phyloP scores from a whole-genome alignment of 1,284 basidiomycete species.

The Cryptococcus maquisensis region DNA sequence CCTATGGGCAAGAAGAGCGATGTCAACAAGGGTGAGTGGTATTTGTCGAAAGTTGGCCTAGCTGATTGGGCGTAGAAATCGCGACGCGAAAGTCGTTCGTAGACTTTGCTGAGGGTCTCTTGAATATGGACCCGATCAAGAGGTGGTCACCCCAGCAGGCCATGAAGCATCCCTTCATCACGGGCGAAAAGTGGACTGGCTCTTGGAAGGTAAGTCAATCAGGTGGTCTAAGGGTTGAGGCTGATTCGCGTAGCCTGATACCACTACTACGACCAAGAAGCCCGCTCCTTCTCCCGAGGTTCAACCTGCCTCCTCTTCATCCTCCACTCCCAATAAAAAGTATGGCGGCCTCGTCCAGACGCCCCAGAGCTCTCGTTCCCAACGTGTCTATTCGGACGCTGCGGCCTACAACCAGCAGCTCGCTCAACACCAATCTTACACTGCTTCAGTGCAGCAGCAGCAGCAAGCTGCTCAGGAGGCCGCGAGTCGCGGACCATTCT shows the following conservation, averaged over 20 bases:
- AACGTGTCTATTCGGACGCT: constrained; percentile 83
- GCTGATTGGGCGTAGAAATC: constrained; percentile 60
- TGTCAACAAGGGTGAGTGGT: constrained; percentile 75
- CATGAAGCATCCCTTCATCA: constrained; percentile 93
- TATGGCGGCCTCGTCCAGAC: constrained; percentile 85
- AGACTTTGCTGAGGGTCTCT: constrained; percentile 92
- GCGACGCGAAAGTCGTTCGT: constrained; percentile 91
- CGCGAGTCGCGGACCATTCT: constrained; percentile 32
- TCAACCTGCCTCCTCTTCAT: constrained; percentile 16
- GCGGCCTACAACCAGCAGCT: constrained; percentile 92
- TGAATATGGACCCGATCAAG: constrained; percentile 90
- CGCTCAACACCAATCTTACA: constrained; percentile 88
- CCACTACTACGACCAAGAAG: constrained; percentile 12
- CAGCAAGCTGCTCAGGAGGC: constrained; percentile 14
- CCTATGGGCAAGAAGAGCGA: constrained; percentile 81
- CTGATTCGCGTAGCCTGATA: constrained; percentile 7
- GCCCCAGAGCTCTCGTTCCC: constrained; percentile 62
- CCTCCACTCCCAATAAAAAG: constrained; percentile 57
- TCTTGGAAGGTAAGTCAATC: constrained; percentile 68
- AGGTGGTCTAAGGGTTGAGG: not conserved
- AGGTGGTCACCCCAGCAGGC: constrained; percentile 98
- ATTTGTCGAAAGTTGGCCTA: not conserved
- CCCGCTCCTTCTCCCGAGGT: constrained; percentile 11
- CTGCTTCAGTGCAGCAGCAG: constrained; percentile 58
- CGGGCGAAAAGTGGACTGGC: constrained; percentile 88